Base-by-base conservation (phyloP, 1,284 basidiomycete species). In the Exobasidium rhododendri region DNA sequence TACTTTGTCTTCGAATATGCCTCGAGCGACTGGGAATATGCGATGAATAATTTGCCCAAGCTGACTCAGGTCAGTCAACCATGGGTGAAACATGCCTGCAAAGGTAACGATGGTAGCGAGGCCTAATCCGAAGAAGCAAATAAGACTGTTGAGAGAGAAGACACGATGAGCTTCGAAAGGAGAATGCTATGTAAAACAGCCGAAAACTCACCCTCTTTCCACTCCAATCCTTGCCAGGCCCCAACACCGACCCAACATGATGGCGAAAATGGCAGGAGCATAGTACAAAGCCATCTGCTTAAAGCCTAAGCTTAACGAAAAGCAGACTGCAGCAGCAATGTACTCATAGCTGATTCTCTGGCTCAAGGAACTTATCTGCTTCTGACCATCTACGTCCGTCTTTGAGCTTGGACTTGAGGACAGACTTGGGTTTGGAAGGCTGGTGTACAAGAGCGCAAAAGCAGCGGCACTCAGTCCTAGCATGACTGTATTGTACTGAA, bases 241-340 rank as follows among this genome's bases (percentile, higher is more conserved):
- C 87, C 90, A 14, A 93, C 76, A 78, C 10, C 77, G 71, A 4
- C 77, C 77, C 0, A 79, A 65, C 76, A 79, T 77, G 56, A 76
- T 58, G 20, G 75, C 73, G 55, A 78, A 77, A 2, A 79, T 65
- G 2, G 89, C 92, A 5, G 94, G 94, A 0, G 91, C 89, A 78
- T 92, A 97, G 79, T 94, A 96, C 11, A 97, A 82, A 3, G 90
- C 88, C 92, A 96, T 96, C 80, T 96, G 93, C 80, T 97, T 96
- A 84, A 96, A 96, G 2, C 88, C 85, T 17, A 97, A 84, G 69
- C 89, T 89, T 32, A 88, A 82, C 6, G 90, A 89, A 70, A 96
- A 94, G 65, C 84, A 86, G n/a, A 90, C 77, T 4, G 91, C 90
- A 0, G 90, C 93, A 0, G 87, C 68, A 2, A 90, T 79, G 77